Base-by-base conservation (phyloP, 805 yeast genomes). In the Wickerhamomyces bisporus region DNA sequence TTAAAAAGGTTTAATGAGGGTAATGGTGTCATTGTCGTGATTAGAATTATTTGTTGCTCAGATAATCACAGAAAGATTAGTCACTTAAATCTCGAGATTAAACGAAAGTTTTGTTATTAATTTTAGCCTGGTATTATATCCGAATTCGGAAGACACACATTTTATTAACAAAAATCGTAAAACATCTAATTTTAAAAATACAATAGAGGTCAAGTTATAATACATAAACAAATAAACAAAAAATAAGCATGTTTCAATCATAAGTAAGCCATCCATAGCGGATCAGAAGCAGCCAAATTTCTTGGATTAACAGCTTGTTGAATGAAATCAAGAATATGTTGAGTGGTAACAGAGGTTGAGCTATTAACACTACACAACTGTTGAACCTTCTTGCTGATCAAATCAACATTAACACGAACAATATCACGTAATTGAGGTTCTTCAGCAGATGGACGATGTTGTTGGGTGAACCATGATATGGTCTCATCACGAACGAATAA, bases 221-320 rank as follows among this genome's bases (percentile, higher is more conserved):
- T 15, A 19, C 28, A 25, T n/a, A 26, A 19, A 24, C 18, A 17
- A 15, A 25, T 15, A 6, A 13, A 23, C 8, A 21, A 12, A 14
- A 26, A 8, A 11, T n/a, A n/a, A n/a, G n/a, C n/a, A n/a, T n/a
- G n/a, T n/a, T n/a, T n/a, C n/a, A 26, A 34, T 53, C 51, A 55
- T 36, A 88, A 77, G 65, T 87, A 93, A 1, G 98, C 93, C 96
- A 93, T 86, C 88, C 96, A 93, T 47, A 86, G 71, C 13, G 88
- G 79, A 52, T 93, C 98, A 6, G 95, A 82, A 38, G 86, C 79
- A 13, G 98, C 97, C 50, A 93, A 66, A 52, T 87, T 86, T 51
- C 95, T 77, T 26, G 98, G 97, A 55, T 89, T 91, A 13, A 89
- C 97, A 6, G 98, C 98, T 54, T 86, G 88, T 5, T 95, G 82